phyloP scores from a whole-genome alignment of 495 filamentous ascomycete genomes.

The Corynascus novoguineensis region DNA sequence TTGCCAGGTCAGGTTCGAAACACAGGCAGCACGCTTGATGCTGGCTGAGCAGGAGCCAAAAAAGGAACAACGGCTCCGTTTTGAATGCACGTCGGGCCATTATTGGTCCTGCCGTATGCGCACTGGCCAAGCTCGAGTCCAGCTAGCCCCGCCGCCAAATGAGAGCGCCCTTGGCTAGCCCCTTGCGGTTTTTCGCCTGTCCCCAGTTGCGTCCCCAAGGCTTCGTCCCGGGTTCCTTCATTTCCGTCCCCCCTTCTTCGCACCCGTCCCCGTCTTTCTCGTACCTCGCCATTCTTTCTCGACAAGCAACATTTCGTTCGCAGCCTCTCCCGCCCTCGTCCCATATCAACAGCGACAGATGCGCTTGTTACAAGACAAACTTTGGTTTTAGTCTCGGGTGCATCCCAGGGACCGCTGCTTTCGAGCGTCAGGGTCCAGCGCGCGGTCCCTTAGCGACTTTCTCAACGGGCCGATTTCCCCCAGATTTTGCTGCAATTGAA shows the following conservation, averaged over 20 bases:
- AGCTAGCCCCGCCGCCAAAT: conserved; percentile 6
- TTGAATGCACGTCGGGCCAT: background rate
- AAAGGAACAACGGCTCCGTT: conserved; percentile 2
- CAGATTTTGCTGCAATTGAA: conserved; percentile 27
- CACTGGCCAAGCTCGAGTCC: background rate
- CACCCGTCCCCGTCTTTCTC: background rate
- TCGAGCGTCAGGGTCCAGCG: background rate
- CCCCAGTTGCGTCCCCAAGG: background rate
- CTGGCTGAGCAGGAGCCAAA: background rate
- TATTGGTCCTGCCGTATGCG: background rate
- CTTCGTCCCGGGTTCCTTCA: conserved; percentile 6
- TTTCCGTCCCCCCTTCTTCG: conserved; percentile 2
- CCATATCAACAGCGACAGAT: background rate
- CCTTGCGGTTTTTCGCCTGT: conserved; percentile 3
- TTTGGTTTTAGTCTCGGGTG: background rate
- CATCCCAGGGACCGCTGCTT: background rate
- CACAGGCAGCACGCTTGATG: background rate
- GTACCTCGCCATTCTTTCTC: background rate
- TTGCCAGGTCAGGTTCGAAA: conserved; percentile 1
- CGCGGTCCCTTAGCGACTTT: conserved; percentile 9
- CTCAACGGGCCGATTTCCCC: conserved; percentile 30
- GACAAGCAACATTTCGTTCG: background rate
- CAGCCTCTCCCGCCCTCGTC: background rate
- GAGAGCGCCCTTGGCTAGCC: background rate
- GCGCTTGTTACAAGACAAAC: background rate